Percentiles rank a stretch among this genome's conserved stretches.
Evolutionary conservation across 2,329 filamentous ascomycete genomes (phyloP).

Genomic region (Neopestalotiopsis sp.): DNA sequence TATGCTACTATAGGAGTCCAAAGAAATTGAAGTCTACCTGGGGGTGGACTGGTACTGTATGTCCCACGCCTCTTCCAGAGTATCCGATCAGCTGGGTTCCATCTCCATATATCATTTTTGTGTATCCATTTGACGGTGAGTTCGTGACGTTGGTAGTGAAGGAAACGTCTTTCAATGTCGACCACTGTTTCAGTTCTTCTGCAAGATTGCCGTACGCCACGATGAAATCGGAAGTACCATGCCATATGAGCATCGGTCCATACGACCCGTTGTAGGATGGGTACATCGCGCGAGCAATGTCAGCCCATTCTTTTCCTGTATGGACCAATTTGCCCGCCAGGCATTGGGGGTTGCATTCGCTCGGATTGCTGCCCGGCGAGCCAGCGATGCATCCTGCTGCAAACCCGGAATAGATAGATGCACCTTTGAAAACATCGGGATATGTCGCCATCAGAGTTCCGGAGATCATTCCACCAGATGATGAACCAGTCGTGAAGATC

Average conservation of each 20-base stretch:
- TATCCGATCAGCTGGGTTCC: constrained; percentile 22
- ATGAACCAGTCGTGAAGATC: constrained; percentile 60
- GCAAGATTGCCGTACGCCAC: constrained; percentile 42
- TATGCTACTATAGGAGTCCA: neutral
- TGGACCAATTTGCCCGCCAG: constrained; percentile 43
- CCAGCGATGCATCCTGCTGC: constrained; percentile 48
- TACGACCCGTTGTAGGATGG: constrained; percentile 37
- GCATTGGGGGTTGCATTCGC: constrained; percentile 40
- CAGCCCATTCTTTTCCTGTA: constrained; percentile 49
- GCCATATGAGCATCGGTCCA: constrained; percentile 38
- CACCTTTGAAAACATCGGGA: constrained; percentile 52
- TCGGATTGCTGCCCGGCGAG: constrained; percentile 20
- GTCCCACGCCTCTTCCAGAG: constrained; percentile 17
- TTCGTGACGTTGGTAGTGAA: constrained; percentile 22
- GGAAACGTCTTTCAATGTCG: constrained; percentile 39
- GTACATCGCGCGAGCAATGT: constrained; percentile 42
- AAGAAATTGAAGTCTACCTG: constrained; percentile 18
- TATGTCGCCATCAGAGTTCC: constrained; percentile 54
- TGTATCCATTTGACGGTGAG: constrained; percentile 17
- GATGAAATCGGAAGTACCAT: constrained; percentile 40
- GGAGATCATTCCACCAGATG: constrained; percentile 55
- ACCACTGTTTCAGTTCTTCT: constrained; percentile 49
- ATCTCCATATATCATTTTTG: constrained; percentile 20
- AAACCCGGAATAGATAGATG: constrained; percentile 49
- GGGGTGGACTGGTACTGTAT: constrained; percentile 21